Base-by-base conservation (phyloP, 805 yeast species). In the Barnettozyma sp. region DNA sequence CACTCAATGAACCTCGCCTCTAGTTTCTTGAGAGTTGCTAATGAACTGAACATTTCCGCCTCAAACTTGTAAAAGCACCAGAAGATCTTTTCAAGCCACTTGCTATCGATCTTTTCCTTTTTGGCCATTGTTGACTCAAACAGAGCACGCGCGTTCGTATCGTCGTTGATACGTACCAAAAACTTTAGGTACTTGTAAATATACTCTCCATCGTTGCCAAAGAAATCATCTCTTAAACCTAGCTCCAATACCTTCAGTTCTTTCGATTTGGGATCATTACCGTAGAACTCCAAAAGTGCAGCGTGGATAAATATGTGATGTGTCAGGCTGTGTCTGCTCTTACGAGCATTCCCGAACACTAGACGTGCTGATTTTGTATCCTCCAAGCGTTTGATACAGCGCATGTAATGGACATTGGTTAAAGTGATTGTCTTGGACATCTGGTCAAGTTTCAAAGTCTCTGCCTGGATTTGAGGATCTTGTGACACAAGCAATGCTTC, bases 241-340 rank as follows among this genome's bases (percentile, higher is more conserved):
- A 84, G 58, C 43, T 83, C 94, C 55, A 85, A 80, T 14, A 88
- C 77, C 52, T 79, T 79, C 34, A 71, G 63, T 0, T 96, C 88
- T 36, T 74, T 78, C 17, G 70, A 27, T 19, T 39, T 61, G 7
- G 32, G 23, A 29, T 33, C 34, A 42, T 78, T 82, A 41, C 73
- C 78, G 46, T 74, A 76, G 45, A 66, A 78, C 53, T 90, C 98
- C 64, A 87, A 66, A 53, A 75, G 64, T 1, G 97, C 95, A 50
- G 82, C 81, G 40, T 84, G 90, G 15, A 79, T 78, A 58, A 72
- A 90, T 15, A 90, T 71, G 47, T 85, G 85, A 63, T 78, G 76
- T 1, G 94, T 80, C 27, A 82, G 59, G 9, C 65, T 60, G 17
- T 45, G 52, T 41, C 61, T 66, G n/a, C 65, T 54, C 45, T 74